Evolutionary conservation across 176 grass and related monocot genomes (phyloP).

Genomic region (Musa schizocarpa): DNA sequence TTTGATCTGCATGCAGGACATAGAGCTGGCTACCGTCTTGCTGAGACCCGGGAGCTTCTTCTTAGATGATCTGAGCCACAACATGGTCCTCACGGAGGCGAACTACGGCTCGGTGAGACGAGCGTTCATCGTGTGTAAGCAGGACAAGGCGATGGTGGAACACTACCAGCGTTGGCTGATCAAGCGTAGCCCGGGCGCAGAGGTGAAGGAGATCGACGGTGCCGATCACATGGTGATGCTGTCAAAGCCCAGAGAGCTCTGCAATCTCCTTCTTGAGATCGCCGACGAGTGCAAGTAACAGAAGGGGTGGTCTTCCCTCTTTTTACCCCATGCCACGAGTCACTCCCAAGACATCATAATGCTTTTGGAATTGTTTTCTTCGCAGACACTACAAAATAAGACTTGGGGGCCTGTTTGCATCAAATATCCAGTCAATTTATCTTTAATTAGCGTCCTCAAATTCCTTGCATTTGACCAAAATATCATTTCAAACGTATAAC

Average conservation of each 20-base stretch:
- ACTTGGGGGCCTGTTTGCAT: too few species aligned
- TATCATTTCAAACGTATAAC: too few species aligned
- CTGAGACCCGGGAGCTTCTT: conserved; percentile 27
- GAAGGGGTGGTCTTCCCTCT: too few species aligned
- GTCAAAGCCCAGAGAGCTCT: conserved; percentile 34
- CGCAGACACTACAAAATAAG: too few species aligned
- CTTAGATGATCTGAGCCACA: conserved; percentile 26
- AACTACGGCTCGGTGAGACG: conserved; percentile 31
- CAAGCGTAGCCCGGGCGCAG: conserved; percentile 18
- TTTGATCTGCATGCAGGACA: conserved; percentile 17
- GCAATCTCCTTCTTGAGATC: conserved; percentile 19
- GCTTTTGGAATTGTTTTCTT: too few species aligned
- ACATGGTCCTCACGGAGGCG: conserved; percentile 11
- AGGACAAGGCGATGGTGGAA: conserved; percentile 25
- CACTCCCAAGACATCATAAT: too few species aligned
- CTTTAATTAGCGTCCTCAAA: too few species aligned
- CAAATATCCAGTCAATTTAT: too few species aligned
- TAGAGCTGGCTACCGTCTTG: conserved; percentile 33
- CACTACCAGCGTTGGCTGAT: conserved; percentile 37
- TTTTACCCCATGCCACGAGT: too few species aligned
- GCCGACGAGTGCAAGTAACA: background rate
- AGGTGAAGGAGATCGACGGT: conserved; percentile 34
- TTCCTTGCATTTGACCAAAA: too few species aligned
- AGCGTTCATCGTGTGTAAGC: conserved; percentile 38
- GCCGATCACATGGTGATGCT: conserved; percentile 54